Base-by-base conservation (phyloP, 768 basidiomycete genomes). In the Chalciporus pseudorubinellus region DNA sequence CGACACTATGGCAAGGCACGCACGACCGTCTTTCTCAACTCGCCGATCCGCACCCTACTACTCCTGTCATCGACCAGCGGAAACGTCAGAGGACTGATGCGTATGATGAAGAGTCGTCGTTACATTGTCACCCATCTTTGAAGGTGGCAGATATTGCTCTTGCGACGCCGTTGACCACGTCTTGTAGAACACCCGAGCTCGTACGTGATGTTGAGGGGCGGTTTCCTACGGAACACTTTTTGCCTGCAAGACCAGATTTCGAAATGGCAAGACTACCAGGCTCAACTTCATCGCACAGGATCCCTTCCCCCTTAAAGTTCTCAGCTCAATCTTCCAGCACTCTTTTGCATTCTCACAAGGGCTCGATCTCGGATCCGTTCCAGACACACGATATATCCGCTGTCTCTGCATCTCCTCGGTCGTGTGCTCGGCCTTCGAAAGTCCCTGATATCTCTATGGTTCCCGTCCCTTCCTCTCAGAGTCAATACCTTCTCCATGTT, bases 401-500 rank as follows among this genome's bases (percentile, higher is more conserved):
- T 41, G 21, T 24, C 24, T 29, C 10, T 8, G 10, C 14, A 10
- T 36, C 19, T 48, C 34, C 44, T 45, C 46, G 21, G 36, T 13
- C 18, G 39, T 43, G 52, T 44, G 38, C 36, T 13, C 59, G 41
- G 44, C 19, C 43, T 24, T 43, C 46, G 10, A 22, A 41, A 19
- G 40, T 19, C 21, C 53, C 39, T 42, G 22, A 44, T 28, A 31
- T 54, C 21, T 47, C 53, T 21, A 24, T 28, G 34, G 51, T 62
- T 31, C 56, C 64, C 12, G 40, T 69, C 11, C 51, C 59, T 9
- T 69, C 68, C 13, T 69, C 68, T 39, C 68, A 69, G 40, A 69
- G 68, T 31, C 68, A 69, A 57, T 69, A 69, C 44, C 66, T 69
- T 29, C 65, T 69, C 28, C 58, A 57, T 28, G 26, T 39, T 24